Base-by-base conservation (phyloP, 805 yeast genomes). In the Candida jianshihensis region DNA sequence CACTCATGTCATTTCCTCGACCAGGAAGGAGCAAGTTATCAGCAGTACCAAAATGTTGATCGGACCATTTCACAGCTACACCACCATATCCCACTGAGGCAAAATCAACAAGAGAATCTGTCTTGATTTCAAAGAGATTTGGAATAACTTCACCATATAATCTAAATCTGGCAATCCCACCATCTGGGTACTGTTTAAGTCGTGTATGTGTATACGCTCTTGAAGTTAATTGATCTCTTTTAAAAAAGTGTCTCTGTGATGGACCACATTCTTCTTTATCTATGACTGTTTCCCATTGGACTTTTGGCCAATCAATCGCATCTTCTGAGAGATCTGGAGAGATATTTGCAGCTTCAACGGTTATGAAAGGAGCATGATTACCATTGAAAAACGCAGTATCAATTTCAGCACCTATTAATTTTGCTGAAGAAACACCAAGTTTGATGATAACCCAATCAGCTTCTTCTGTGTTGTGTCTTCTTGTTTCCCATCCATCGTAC, bases 401-500 rank as follows among this genome's bases (percentile, higher is more conserved):
- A 21, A 90, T 71, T 59, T 90, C 97, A 51, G 82, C 76, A 11
- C 89, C 98, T 33, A 83, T 70, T 39, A 90, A 58, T 32, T 69
- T 69, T 1, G 97, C 96, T 20, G 82, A 70, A 3, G 84, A 66
- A 16, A 89, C 97, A 15, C 97, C 97, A 57, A 86, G 67, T 55
- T 75, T 73, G 57, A 89, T 62, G 20, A 85, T 66, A 15, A 85
- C 96, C 87, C 92, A 90, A 56, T 90, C 98, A 29, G 83, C 82
- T 37, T 76, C 86, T 37, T 68, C 84, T 1, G 75, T 63, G 59
- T 90, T 90, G 67, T 90, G 98, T 61, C 98, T 73, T 57, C 97
- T 72, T 11, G 97, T 90, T 61, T 90, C 97, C 97, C 97, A 90
- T 17, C 98, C 98, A 49, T 90, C 98, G 56, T 86, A 90, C 96